Base-by-base conservation (phyloP, 805 yeast genomes). In the Candida oleophila region DNA sequence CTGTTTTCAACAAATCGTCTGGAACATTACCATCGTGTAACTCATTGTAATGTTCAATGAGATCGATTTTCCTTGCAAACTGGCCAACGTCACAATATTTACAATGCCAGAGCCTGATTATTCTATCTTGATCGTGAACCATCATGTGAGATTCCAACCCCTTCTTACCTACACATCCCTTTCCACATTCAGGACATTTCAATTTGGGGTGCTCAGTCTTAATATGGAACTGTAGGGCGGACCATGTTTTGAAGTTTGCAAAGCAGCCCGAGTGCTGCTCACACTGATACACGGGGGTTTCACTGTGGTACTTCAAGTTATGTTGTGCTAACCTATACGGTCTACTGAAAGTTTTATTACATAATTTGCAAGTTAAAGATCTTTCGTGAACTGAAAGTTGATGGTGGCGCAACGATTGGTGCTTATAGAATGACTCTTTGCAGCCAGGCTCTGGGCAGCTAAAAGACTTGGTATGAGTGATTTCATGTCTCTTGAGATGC, bases 401-500 rank as follows among this genome's bases (percentile, higher is more conserved):
- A 64, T 94, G 97, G 41, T 85, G 85, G 44, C 87, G 74, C 47
- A 89, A 70, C 14, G 88, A 83, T 49, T 87, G 88, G 62, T 85
- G 89, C 54, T 85, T 86, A 57, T 82, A 78, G 57, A 89, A 92
- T 0, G 82, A 62, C 53, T 82, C 88, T 0, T 55, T 52, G 59
- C 99, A 94, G 2, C 73, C 80, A 20, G 76, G 83, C 52, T 76
- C 69, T 2, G 76, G 55, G 62, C 97, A 89, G 20, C 52, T 49
- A 56, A 83, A 84, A 1, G 89, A 78, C 45, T 63, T 69, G 3
- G 82, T 81, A 61, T 94, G 98, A 2, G 96, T 85, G 34, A 79
- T 76, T 65, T 85, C 89, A 62, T 94, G 99, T 44, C 96, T 76
- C 50, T 76, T 80, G 47, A 89, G 70, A 59, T 91, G 97, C 66